Percentiles rank a stretch among this genome's conserved stretches.
Evolutionary conservation across 768 basidiomycete genomes (phyloP).

Genomic region (Xanthoconium purpureum): DNA sequence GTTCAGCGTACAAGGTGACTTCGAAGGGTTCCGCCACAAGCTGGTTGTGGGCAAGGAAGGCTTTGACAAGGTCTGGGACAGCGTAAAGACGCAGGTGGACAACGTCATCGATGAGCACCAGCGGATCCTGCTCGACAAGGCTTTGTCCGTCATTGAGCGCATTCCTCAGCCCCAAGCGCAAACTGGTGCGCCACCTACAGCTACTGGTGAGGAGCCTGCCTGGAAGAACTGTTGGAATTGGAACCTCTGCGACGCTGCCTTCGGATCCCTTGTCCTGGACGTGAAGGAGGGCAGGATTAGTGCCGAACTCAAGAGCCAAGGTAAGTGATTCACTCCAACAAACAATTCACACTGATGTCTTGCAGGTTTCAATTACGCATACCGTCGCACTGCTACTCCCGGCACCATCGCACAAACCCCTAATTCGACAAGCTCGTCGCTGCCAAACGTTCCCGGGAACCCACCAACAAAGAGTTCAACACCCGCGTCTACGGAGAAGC

Average conservation of each 20-base stretch:
- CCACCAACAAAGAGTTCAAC: slow-evolving; percentile 34
- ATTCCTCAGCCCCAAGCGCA: slow-evolving; percentile 56
- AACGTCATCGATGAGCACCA: slow-evolving; percentile 89
- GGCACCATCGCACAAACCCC: slow-evolving; percentile 56
- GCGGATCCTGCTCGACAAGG: slow-evolving; percentile 83
- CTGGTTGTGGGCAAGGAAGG: slow-evolving; percentile 70
- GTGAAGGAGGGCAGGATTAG: slow-evolving; percentile 90
- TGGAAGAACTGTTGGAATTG: slow-evolving; percentile 99
- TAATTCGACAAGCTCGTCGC: slow-evolving; percentile 50
- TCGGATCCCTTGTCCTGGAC: slow-evolving; percentile 83
- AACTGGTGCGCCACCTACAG: slow-evolving; percentile 40
- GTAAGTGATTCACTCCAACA: slow-evolving; percentile 38
- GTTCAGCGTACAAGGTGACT: slow-evolving; percentile 88
- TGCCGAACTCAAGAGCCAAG: slow-evolving; percentile 89
- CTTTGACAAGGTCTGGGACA: slow-evolving; percentile 94
- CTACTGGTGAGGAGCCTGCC: slow-evolving; percentile 77
- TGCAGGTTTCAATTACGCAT: slow-evolving; percentile 93
- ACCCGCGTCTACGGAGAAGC: slow-evolving; percentile 36
- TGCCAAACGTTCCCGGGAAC: slow-evolving; percentile 40
- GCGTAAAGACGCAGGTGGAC: slow-evolving; percentile 88
- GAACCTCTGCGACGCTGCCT: slow-evolving; percentile 96
- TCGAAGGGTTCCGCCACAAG: slow-evolving; percentile 84
- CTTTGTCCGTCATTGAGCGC: slow-evolving; percentile 77
- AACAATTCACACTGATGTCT: slow-evolving; percentile 4
- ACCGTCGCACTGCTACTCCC: slow-evolving; percentile 68